Percentiles rank a stretch among this genome's conserved stretches.
Conservation (phyloP, 2,329 filamentous ascomycete species). For the Xylariaceae sp. region DNA sequence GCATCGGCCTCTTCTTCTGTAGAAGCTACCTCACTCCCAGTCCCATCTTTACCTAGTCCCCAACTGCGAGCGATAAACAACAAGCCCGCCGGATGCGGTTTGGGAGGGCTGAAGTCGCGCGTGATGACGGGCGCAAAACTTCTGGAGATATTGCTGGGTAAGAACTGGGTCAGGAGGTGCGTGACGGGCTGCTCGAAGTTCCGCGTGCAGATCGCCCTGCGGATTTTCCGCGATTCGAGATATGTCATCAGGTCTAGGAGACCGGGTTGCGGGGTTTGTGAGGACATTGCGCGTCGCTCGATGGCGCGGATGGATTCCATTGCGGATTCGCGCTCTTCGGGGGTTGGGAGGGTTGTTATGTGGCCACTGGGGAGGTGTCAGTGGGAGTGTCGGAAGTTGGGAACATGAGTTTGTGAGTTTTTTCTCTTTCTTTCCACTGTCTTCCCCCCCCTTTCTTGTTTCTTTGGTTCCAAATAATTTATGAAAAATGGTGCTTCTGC, state of each 20-base stretch:
- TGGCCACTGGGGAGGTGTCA: too few species aligned
- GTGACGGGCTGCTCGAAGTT: constrained; percentile 83
- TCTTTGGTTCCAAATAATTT: too few species aligned
- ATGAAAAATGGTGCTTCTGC: too few species aligned
- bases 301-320: constrained; percentile 72
- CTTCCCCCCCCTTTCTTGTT: too few species aligned
- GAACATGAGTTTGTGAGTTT: too few species aligned
- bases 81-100: constrained; percentile 85
- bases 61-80: constrained; percentile 77
- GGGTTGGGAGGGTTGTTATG: constrained; percentile 67
- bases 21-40: constrained; percentile 14
- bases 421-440: too few species aligned
- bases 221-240: constrained; percentile 62
- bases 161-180: constrained; percentile 71
- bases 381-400: too few species aligned
- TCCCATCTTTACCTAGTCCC: constrained; percentile 48
- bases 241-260: constrained; percentile 76
- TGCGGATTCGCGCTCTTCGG: constrained; percentile 56
- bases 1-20: constrained; percentile 45
- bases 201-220: constrained; percentile 85
- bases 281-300: constrained; percentile 62
- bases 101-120: constrained; percentile 75
- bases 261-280: constrained; percentile 78
- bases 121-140: constrained; percentile 84
- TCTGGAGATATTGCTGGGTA: constrained; percentile 55